These are phyloP conservation scores for Fusarium siculi DNA, from an alignment of 2,329 filamentous ascomycete species.

Conservation along the genomic window DNA sequence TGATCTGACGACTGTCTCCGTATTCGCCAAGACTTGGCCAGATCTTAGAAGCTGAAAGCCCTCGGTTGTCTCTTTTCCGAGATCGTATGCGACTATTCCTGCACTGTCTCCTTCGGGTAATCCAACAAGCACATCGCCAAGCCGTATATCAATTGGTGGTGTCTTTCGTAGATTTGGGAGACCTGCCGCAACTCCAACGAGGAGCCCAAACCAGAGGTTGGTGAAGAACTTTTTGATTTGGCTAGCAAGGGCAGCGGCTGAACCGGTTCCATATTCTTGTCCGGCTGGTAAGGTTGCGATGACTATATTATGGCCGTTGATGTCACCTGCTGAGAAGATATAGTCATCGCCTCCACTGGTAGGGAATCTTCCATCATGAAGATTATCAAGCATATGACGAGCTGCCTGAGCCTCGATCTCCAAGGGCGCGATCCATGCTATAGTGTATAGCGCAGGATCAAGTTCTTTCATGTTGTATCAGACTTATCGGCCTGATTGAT, in stretches of 20 bases:
- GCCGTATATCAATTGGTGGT: constrained; percentile 49
- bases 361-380: constrained; percentile 47
- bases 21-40: constrained; percentile 43
- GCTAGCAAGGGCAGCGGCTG: constrained; percentile 48
- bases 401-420: constrained; percentile 52
- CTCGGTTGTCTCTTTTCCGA: constrained; percentile 48
- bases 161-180: constrained; percentile 42
- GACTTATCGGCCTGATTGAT: neutral
- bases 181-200: constrained; percentile 52
- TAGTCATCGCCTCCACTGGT: constrained; percentile 49
- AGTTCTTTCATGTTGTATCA: neutral
- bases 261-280: constrained; percentile 49
- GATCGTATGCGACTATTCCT: constrained; percentile 47
- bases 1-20: constrained; percentile 47
- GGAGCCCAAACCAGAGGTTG: constrained; percentile 51
- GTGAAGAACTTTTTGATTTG: constrained; percentile 50
- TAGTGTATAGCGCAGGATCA: constrained; percentile 41
- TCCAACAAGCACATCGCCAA: constrained; percentile 52
- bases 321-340: constrained; percentile 50
- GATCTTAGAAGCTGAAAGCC: constrained; percentile 42
- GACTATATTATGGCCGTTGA: constrained; percentile 51
- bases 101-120: constrained; percentile 39
- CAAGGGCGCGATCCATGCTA: constrained; percentile 53
- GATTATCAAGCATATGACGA: constrained; percentile 47
- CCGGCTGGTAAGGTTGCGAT: constrained; percentile 49